Conservation (phyloP, 371 early-diverging fungal species). For the Coemansia sp. region DNA sequence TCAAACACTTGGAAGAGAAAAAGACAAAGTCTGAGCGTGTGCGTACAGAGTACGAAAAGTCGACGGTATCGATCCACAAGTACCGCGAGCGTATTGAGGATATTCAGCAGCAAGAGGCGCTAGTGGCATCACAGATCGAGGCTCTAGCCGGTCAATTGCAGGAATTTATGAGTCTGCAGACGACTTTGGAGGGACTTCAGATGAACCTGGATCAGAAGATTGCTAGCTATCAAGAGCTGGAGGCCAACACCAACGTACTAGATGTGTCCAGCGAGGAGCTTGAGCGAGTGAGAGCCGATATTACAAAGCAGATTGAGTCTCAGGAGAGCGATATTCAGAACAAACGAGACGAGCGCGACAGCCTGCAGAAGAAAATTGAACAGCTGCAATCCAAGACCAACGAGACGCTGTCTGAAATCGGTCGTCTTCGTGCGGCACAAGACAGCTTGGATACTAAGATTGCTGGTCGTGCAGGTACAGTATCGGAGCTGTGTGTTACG, state of each 20-base stretch:
- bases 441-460: constrained; percentile 32
- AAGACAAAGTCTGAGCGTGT: constrained; percentile 75
- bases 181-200: constrained; percentile 27
- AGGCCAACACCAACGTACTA: constrained; percentile 26
- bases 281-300: constrained; percentile 20
- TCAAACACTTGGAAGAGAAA: constrained; percentile 69
- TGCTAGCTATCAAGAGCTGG: constrained; percentile 41
- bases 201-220: constrained; percentile 39
- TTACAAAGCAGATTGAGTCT: constrained; percentile 31
- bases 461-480: constrained; percentile 14
- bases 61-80: constrained; percentile 29
- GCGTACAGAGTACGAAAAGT: constrained; percentile 45
- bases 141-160: constrained; percentile 38
- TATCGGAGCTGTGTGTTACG: constrained; percentile 19
- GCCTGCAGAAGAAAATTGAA: constrained; percentile 13
- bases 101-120: constrained; percentile 42
- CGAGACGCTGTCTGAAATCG: constrained; percentile 32
- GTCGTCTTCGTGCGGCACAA: constrained; percentile 37
- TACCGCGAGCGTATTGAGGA: constrained; percentile 33
- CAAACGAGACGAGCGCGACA: constrained; percentile 27
- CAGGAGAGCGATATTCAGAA: constrained; percentile 32
- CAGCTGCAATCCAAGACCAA: constrained; percentile 13
- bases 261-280: constrained; percentile 24
- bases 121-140: constrained; percentile 37
- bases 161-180: constrained; percentile 36